These are phyloP conservation scores for Aspergillus funiculosus DNA, from an alignment of 495 filamentous ascomycete species.

Conservation along the genomic window DNA sequence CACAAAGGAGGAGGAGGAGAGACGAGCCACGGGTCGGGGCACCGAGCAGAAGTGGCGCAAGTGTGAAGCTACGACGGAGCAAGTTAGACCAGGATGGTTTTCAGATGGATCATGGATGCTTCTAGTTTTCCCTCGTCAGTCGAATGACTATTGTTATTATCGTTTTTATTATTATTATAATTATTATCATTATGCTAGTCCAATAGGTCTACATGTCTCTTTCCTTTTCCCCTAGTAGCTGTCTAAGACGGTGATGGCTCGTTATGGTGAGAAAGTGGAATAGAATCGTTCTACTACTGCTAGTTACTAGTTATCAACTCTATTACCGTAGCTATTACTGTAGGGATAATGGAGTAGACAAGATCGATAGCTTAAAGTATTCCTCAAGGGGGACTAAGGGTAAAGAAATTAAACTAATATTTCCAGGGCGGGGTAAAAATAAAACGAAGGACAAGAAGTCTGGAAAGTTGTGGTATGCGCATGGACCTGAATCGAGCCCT, in stretches of 20 bases:
- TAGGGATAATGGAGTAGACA: too few species aligned
- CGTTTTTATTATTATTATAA: neutral
- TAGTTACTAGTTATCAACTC: too few species aligned
- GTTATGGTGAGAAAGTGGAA: too few species aligned
- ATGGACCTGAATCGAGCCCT: conserved; percentile 15
- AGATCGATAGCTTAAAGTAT: too few species aligned
- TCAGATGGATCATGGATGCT: neutral
- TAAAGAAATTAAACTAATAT: conserved; percentile 8
- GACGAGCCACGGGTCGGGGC: conserved; percentile 26
- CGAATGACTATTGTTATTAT: neutral
- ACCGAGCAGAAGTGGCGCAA: conserved; percentile 23
- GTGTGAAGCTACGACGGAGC: conserved; percentile 14
- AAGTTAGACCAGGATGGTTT: conserved; percentile 7
- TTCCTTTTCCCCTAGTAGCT: too few species aligned
- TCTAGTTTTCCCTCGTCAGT: conserved; percentile 2
- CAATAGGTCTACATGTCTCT: too few species aligned
- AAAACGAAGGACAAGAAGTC: conserved; percentile 5
- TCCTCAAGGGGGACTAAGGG: neutral
- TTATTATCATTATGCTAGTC: too few species aligned
- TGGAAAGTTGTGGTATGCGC: conserved; percentile 3
- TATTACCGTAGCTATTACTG: too few species aligned
- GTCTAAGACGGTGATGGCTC: too few species aligned
- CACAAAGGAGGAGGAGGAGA: conserved; percentile 19
- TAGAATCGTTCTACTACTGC: too few species aligned
- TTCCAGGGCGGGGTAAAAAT: conserved; percentile 18